Percentiles rank a stretch among this genome's conserved stretches.
Evolutionary conservation across 768 basidiomycete genomes (phyloP).

Genomic region (Mycena rosella): DNA sequence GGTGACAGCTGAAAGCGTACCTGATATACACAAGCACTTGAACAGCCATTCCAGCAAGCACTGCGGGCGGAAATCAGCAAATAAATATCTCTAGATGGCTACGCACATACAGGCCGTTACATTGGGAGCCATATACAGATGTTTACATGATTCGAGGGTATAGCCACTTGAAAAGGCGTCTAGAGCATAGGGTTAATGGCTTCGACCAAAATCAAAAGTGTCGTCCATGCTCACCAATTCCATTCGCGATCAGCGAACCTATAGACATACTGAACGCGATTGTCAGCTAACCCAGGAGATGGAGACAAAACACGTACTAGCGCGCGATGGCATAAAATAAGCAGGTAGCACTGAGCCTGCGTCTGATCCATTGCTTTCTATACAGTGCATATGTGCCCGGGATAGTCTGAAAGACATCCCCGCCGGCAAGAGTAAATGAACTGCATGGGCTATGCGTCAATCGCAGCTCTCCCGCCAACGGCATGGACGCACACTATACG

Average conservation of each 20-base stretch:
- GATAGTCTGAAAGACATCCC: slow-evolving; percentile 31
- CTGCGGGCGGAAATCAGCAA: background rate
- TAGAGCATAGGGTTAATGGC: background rate
- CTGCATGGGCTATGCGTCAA: background rate
- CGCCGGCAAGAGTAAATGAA: slow-evolving; percentile 26
- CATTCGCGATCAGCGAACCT: slow-evolving; percentile 19
- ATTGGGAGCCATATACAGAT: slow-evolving; percentile 24
- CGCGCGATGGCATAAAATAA: slow-evolving; percentile 31
- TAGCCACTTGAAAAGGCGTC: slow-evolving; percentile 6
- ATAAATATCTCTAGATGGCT: background rate
- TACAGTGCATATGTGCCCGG: slow-evolving; percentile 20
- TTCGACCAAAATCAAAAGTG: background rate
- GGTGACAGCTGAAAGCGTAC: background rate
- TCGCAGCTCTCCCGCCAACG: background rate
- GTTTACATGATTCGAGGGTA: slow-evolving; percentile 9
- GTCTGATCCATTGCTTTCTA: slow-evolving; percentile 21
- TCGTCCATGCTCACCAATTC: background rate
- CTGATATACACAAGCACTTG: slow-evolving; percentile 28
- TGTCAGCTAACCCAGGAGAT: background rate
- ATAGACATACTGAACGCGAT: slow-evolving; percentile 19
- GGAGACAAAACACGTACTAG: slow-evolving; percentile 22
- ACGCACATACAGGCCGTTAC: slow-evolving; percentile 23
- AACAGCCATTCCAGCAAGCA: slow-evolving; percentile 26
- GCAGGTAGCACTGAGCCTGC: slow-evolving; percentile 23
- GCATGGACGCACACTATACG: slow-evolving; percentile 25